Base-by-base conservation (phyloP, 225 moss, liverwort and hornwort species). In the Bryoerythrophyllum caledonicum region DNA sequence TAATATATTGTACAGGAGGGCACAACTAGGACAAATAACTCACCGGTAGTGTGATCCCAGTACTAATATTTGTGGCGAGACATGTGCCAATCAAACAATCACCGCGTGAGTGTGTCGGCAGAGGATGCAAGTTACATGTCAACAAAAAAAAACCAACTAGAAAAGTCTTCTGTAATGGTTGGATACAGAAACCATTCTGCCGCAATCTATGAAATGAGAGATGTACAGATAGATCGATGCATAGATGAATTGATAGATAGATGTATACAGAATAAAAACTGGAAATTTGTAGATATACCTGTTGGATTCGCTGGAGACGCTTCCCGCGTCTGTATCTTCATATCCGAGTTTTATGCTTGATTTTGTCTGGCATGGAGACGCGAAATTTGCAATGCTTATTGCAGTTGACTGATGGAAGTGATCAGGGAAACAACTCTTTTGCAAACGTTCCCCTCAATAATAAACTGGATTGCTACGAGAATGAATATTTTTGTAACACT, bases 41-140 rank as follows among this genome's bases (percentile, higher is more conserved):
- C 79, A 92, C 90, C 70, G 92, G 90, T 34, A 91, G 83, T 66
- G 85, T 79, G 26, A 84, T 78, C 70, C 86, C 73, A 76, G 77
- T 64, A 82, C 81, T 83, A 70, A 57, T 78, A 72, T 63, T 78
- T 43, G 65, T 35, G 61, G 23, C 69, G 62, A 26, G 52, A 59
- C 75, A 79, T 52, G 53, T 20, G 67, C 14, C 60, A 67, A 75
- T 48, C 79, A 72, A 72, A 76, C 76, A 79, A 79, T 60, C 63
- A 82, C 75, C 54, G n/a, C 15, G 71, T 72, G n/a, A 85, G 79
- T 72, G 79, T 68, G 41, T 26, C 25, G 21, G 80, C 13, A 68
- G 43, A 19, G 41, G 62, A n/a, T 16, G 19, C 19, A 65, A 34
- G 65, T 72, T 70, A 68, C 55, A 58, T 6, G 27, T 63, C 23